phyloP scores from a whole-genome alignment of 306 rosid genomes.

The Citrullus amarus region DNA sequence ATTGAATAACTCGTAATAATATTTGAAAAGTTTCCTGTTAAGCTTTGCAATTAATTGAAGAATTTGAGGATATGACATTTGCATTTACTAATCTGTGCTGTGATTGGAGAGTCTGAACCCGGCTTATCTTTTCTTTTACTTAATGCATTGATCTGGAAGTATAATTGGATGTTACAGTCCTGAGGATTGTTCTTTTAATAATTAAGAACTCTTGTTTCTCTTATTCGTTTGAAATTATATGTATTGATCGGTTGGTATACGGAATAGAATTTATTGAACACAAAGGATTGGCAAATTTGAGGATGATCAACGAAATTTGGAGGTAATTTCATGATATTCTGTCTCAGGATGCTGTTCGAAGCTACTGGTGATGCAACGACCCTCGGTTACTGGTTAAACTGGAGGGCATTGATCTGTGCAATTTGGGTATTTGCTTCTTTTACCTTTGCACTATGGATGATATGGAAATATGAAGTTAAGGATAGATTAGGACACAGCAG shows the following conservation, averaged over 20 bases:
- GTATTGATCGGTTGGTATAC: background rate
- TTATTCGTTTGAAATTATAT: background rate
- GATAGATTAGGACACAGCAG: slow-evolving; percentile 24
- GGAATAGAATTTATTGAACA: background rate
- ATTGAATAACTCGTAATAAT: background rate
- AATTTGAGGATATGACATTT: background rate
- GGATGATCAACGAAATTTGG: background rate
- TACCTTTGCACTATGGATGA: slow-evolving; percentile 21
- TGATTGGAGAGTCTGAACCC: background rate
- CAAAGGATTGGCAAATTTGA: background rate
- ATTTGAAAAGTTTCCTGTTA: background rate
- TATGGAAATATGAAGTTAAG: slow-evolving; percentile 35
- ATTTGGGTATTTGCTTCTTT: slow-evolving; percentile 40
- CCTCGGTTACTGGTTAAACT: slow-evolving; percentile 63
- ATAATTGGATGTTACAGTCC: background rate
- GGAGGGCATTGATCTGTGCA: slow-evolving; percentile 53
- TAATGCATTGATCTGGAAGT: background rate
- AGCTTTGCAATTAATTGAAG: background rate
- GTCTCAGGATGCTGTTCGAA: slow-evolving; percentile 37
- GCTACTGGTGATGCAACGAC: slow-evolving; percentile 28
- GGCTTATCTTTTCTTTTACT: background rate
- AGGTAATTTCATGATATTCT: slow-evolving; percentile 7
- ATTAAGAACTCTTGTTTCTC: background rate
- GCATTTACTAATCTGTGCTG: background rate
- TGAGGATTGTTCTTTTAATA: background rate